These are phyloP conservation scores for Hymenoscyphus albidus DNA, from an alignment of 2,329 filamentous ascomycete genomes.

Conservation along the genomic window DNA sequence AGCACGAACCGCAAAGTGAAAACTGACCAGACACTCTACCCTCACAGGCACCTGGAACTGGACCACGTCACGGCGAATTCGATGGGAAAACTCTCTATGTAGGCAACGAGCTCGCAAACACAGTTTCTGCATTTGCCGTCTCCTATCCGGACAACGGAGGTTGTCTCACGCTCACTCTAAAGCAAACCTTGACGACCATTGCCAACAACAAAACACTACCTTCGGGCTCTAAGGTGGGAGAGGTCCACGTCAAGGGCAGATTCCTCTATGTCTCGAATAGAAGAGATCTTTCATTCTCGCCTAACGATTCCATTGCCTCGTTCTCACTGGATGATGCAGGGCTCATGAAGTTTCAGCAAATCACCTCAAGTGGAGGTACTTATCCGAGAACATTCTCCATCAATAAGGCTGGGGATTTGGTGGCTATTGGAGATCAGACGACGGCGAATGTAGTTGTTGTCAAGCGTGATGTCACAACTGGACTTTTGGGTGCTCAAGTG, in stretches of 20 bases:
- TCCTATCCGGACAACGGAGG: slow-evolving; percentile 34
- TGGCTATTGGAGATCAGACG: slow-evolving; percentile 44
- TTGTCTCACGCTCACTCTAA: slow-evolving; percentile 45
- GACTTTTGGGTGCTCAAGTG: slow-evolving; percentile 39
- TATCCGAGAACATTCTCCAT: slow-evolving; percentile 44
- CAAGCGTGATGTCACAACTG: slow-evolving; percentile 39
- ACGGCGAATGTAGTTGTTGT: slow-evolving; percentile 40
- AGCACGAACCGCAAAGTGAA: background rate
- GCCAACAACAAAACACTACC: slow-evolving; percentile 41
- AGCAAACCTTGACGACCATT: slow-evolving; percentile 46
- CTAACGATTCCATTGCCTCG: slow-evolving; percentile 45
- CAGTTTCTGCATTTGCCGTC: slow-evolving; percentile 38
- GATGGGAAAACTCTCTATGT: slow-evolving; percentile 37
- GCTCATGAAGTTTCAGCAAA: slow-evolving; percentile 38
- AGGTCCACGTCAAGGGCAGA: slow-evolving; percentile 50
- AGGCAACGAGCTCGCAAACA: slow-evolving; percentile 44
- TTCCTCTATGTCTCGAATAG: slow-evolving; percentile 61
- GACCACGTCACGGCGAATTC: slow-evolving; percentile 51
- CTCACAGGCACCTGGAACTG: slow-evolving; percentile 37
- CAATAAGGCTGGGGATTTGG: slow-evolving; percentile 40
- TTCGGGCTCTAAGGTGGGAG: slow-evolving; percentile 49
- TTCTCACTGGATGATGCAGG: slow-evolving; percentile 38
- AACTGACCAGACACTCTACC: background rate
- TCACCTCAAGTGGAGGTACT: slow-evolving; percentile 42
- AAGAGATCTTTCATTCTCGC: slow-evolving; percentile 52